These are phyloP conservation scores for Athelia sp. DNA, from an alignment of 1,284 basidiomycete genomes.

Conservation along the genomic window DNA sequence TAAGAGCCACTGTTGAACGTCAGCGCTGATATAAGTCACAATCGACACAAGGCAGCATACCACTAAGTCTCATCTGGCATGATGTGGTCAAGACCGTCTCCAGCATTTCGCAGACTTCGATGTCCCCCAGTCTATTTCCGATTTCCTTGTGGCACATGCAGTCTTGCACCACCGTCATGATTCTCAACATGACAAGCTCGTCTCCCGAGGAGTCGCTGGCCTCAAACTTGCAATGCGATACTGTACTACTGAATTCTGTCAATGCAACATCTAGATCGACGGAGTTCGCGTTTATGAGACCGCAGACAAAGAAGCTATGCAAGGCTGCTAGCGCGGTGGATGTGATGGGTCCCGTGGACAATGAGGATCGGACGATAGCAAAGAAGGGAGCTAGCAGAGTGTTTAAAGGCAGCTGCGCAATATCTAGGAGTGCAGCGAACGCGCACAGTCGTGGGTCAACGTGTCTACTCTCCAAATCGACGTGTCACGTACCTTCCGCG, in stretches of 20 bases:
- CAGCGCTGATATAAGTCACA: background rate
- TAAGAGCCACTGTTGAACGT: conserved; percentile 64
- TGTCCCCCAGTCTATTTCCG: conserved; percentile 76
- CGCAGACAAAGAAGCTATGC: conserved; percentile 82
- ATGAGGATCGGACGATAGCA: conserved; percentile 85
- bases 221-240: conserved; percentile 97
- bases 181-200: conserved; percentile 91
- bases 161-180: conserved; percentile 88
- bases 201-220: conserved; percentile 94
- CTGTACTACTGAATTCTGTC: conserved; percentile 81
- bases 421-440: conserved; percentile 40
- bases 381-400: conserved; percentile 86
- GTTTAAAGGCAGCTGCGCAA: conserved; percentile 49
- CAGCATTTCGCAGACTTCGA: conserved; percentile 97
- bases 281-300: conserved; percentile 59
- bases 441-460: conserved; percentile 6
- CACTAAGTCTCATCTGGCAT: conserved; percentile 93
- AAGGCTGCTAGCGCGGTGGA: conserved; percentile 84
- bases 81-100: conserved; percentile 97
- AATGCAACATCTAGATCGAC: conserved; percentile 60
- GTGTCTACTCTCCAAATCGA: conserved; percentile 2
- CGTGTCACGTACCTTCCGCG: conserved; percentile 58
- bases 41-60: conserved; percentile 42
- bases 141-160: conserved; percentile 64
- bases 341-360: conserved; percentile 93